A percentile compares a stretch with the other conserved stretches of the same genome.
phyloP scores from a whole-genome alignment of 192 early-diverging fungal genomes.

The Entrophospora sp. region DNA sequence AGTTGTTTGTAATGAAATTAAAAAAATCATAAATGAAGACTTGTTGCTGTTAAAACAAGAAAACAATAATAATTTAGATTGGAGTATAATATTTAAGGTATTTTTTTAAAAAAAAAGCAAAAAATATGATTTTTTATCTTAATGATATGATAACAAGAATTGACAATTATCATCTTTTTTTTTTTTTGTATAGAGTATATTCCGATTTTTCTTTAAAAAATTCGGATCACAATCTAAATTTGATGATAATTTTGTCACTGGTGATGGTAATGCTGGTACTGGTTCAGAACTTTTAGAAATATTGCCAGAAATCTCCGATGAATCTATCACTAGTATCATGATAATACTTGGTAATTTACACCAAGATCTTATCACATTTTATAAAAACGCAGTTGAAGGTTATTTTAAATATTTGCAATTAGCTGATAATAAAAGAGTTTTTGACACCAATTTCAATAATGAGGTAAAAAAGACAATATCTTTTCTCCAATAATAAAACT shows the following conservation, averaged over 20 bases:
- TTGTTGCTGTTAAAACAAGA: not conserved
- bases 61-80: not conserved
- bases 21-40: constrained; percentile 4
- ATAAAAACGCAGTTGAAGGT: constrained; percentile 3
- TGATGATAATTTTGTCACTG: not conserved
- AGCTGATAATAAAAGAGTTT: not conserved
- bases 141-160: too few species aligned
- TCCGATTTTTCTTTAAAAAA: not conserved
- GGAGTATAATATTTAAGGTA: constrained; percentile 8
- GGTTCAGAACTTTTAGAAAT: not conserved
- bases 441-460: not conserved
- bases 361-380: not conserved
- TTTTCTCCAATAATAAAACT: too few species aligned
- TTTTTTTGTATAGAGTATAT: constrained; percentile 12
- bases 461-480: too few species aligned
- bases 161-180: too few species aligned
- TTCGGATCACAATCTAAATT: not conserved
- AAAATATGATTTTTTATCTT: too few species aligned
- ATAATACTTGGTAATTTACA: not conserved
- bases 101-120: too few species aligned
- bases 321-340: not conserved
- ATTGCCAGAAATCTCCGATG: not conserved
- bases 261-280: not conserved
- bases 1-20: constrained; percentile 5
- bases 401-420: constrained; percentile 14